These are phyloP conservation scores for Citrus glauca DNA, from an alignment of 345 rosid genomes.

Conservation along the genomic window DNA sequence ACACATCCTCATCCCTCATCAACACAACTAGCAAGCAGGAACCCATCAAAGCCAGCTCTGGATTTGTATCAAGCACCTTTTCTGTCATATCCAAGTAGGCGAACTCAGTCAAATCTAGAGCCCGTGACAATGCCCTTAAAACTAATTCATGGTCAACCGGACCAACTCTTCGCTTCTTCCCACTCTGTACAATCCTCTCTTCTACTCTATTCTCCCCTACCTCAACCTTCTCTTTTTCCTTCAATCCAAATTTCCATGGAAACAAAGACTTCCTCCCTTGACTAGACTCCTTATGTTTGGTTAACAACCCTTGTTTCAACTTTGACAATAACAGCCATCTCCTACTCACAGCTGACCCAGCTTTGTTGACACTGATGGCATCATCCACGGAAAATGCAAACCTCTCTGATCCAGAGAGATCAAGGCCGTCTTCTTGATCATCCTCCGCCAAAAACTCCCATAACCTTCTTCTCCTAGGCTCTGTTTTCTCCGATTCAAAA, in stretches of 20 bases:
- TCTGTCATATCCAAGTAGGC: constrained; percentile 93
- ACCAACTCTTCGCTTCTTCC: constrained; percentile 72
- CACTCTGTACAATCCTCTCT: constrained; percentile 48
- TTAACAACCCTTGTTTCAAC: constrained; percentile 74
- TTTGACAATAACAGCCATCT: constrained; percentile 85
- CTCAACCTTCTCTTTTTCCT: constrained; percentile 55
- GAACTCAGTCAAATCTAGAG: constrained; percentile 70
- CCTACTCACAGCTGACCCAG: constrained; percentile 58
- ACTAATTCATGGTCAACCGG: constrained; percentile 75
- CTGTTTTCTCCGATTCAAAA: constrained; percentile 53
- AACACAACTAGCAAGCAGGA: constrained; percentile 85
- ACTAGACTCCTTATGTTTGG: constrained; percentile 55
- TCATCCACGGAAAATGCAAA: constrained; percentile 93
- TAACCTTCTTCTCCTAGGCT: constrained; percentile 47
- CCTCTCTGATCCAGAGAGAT: constrained; percentile 91
- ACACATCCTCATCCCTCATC: constrained; percentile 97
- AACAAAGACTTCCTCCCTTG: constrained; percentile 52
- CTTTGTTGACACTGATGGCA: constrained; percentile 62
- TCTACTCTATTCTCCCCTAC: constrained; percentile 51
- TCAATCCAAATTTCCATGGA: constrained; percentile 78
- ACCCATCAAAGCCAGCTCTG: constrained; percentile 98
- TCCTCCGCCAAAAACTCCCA: constrained; percentile 91
- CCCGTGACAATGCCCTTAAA: constrained; percentile 78
- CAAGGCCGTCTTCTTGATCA: constrained; percentile 81
- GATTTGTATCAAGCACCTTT: constrained; percentile 78